Percentiles rank a stretch among this genome's conserved stretches.
Evolutionary conservation across 352 stramenopile species (phyloP).

Genomic region (Phytophthora multivora): DNA sequence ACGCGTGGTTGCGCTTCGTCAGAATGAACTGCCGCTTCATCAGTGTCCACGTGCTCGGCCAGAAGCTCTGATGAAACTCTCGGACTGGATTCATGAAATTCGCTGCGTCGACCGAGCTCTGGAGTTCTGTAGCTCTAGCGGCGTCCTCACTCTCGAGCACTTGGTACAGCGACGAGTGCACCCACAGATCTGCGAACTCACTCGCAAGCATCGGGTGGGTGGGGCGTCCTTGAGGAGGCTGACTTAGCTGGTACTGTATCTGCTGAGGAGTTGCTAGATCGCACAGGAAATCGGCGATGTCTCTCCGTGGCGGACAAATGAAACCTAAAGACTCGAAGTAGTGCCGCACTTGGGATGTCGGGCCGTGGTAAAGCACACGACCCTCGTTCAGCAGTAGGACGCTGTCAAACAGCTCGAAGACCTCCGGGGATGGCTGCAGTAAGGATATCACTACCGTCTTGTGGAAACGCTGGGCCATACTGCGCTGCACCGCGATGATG

Average conservation of each 20-base stretch:
- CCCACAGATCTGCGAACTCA: slow-evolving; percentile 56
- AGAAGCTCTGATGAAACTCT: slow-evolving; percentile 53
- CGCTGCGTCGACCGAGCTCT: slow-evolving; percentile 48
- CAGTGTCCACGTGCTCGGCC: slow-evolving; percentile 45
- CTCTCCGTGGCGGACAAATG: slow-evolving; percentile 6
- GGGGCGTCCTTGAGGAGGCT: neutral
- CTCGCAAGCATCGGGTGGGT: slow-evolving; percentile 31
- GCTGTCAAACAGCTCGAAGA: slow-evolving; percentile 14
- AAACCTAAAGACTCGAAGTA: slow-evolving; percentile 20
- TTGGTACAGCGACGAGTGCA: slow-evolving; percentile 43
- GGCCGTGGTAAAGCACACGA: slow-evolving; percentile 8
- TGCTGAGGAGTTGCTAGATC: slow-evolving; percentile 17
- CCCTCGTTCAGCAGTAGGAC: slow-evolving; percentile 9
- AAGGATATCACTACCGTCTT: slow-evolving; percentile 21
- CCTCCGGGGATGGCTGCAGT: slow-evolving; percentile 17
- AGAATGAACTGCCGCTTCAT: slow-evolving; percentile 75
- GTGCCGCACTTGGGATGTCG: slow-evolving; percentile 4
- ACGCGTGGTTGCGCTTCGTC: slow-evolving; percentile 61
- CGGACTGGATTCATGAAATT: slow-evolving; percentile 46
- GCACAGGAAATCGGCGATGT: slow-evolving; percentile 20
- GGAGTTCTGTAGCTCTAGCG: slow-evolving; percentile 3
- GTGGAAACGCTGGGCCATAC: slow-evolving; percentile 9
- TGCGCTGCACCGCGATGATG: slow-evolving; percentile 15
- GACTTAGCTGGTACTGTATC: slow-evolving; percentile 2
- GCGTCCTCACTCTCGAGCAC: slow-evolving; percentile 19